Evolutionary conservation across 441 rosid genomes (phyloP).

Genomic region (Populus hybrid): DNA sequence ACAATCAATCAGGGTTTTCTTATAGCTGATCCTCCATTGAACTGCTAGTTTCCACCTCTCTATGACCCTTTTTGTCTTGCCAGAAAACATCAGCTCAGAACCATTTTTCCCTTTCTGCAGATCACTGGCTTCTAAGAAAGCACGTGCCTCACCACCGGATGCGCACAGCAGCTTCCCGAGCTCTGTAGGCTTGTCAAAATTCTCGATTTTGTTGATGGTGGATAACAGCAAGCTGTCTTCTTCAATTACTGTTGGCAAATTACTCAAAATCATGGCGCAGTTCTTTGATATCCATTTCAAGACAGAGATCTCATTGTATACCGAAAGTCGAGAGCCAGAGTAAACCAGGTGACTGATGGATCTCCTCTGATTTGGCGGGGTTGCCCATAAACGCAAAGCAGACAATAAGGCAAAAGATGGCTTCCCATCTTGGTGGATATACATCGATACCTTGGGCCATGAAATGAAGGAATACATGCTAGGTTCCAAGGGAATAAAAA

Average conservation of each 20-base stretch:
- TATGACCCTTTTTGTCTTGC: constrained; percentile 35
- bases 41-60: constrained; percentile 71
- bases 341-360: constrained; percentile 62
- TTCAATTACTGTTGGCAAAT: constrained; percentile 51
- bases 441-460: constrained; percentile 68
- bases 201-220: constrained; percentile 41
- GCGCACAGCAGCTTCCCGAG: constrained; percentile 14
- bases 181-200: constrained; percentile 16
- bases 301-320: constrained; percentile 51
- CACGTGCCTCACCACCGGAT: constrained; percentile 32
- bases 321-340: constrained; percentile 68
- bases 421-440: constrained; percentile 63
- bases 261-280: constrained; percentile 34
- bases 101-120: constrained; percentile 20
- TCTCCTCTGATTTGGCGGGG: constrained; percentile 57
- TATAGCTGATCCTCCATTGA: constrained; percentile 70
- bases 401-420: constrained; percentile 72
- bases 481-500: constrained; percentile 62
- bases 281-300: constrained; percentile 52
- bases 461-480: constrained; percentile 46
- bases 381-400: constrained; percentile 66
- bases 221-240: constrained; percentile 51
- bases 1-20: constrained; percentile 56
- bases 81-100: constrained; percentile 11
- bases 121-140: constrained; percentile 31